Percentiles rank a stretch among this genome's conserved stretches.
phyloP scores from a whole-genome alignment of 164 flowering plant species.

The Houttuynia cordata region DNA sequence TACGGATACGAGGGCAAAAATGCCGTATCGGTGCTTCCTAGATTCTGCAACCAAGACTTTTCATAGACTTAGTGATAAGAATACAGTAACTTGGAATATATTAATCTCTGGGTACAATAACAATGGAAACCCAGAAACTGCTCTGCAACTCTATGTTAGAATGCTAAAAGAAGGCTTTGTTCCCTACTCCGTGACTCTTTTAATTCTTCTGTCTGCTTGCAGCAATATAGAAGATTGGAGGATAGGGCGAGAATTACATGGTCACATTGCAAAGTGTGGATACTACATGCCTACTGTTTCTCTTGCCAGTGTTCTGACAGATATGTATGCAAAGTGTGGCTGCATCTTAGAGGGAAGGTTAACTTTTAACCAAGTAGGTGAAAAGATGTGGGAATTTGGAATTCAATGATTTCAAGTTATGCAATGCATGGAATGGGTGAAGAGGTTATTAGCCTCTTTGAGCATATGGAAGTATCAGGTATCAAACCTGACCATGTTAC shows the following conservation, averaged over 20 bases:
- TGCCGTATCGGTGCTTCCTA: too few species aligned
- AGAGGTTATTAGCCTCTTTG: slow-evolving; percentile 20
- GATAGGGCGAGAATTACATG: slow-evolving; percentile 27
- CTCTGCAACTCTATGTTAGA: slow-evolving; percentile 14
- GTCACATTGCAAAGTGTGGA: slow-evolving; percentile 19
- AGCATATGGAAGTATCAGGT: slow-evolving; percentile 16
- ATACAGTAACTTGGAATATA: slow-evolving; percentile 32
- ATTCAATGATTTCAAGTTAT: slow-evolving; percentile 27
- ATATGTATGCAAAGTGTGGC: slow-evolving; percentile 85
- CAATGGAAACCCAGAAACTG: slow-evolving; percentile 20
- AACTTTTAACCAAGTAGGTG: slow-evolving; percentile 17
- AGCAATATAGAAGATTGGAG: slow-evolving; percentile 19
- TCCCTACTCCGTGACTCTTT: slow-evolving; percentile 25
- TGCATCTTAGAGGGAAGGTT: slow-evolving; percentile 26
- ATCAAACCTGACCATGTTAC: slow-evolving; percentile 21
- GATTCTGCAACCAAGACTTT: slow-evolving; percentile 28
- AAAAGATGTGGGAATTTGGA: slow-evolving; percentile 25
- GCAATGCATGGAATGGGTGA: slow-evolving; percentile 19
- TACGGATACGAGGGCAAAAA: too few species aligned
- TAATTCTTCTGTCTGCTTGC: slow-evolving; percentile 32
- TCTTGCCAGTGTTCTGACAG: slow-evolving; percentile 30
- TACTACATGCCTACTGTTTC: slow-evolving; percentile 6
- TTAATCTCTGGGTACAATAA: slow-evolving; percentile 27
- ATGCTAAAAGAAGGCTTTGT: slow-evolving; percentile 25
- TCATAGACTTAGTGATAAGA: slow-evolving; percentile 20